phyloP scores from a whole-genome alignment of 305 asterid species.

The Fraxinus sp. region DNA sequence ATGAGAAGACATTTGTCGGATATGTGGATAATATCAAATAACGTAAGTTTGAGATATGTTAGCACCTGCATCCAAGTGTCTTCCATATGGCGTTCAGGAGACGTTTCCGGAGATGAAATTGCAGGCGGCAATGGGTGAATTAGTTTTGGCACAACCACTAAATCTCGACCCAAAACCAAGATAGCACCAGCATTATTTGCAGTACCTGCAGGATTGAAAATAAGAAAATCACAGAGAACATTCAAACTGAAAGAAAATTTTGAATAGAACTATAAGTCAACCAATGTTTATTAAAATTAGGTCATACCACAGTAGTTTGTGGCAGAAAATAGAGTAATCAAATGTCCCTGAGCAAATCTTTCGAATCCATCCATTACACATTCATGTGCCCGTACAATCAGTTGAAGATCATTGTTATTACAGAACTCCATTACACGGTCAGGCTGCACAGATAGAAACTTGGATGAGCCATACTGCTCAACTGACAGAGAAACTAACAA shows the following conservation, averaged over 20 bases:
- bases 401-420: conserved; percentile 91
- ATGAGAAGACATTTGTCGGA: background rate
- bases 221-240: background rate
- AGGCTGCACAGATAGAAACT: conserved; percentile 57
- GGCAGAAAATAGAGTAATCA: conserved; percentile 97
- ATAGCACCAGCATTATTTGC: conserved; percentile 99
- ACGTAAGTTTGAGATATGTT: conserved; percentile 9
- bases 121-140: conserved; percentile 98
- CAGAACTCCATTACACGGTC: conserved; percentile 99
- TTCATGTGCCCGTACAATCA: conserved; percentile 96
- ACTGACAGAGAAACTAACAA: background rate
- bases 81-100: conserved; percentile 84
- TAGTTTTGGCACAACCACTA: conserved; percentile 93
- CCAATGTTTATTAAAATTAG: background rate
- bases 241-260: conserved; percentile 4
- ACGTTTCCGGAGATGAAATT: conserved; percentile 82
- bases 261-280: conserved; percentile 5
- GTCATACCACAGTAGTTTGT: conserved; percentile 92
- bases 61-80: conserved; percentile 99
- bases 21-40: background rate
- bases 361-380: conserved; percentile 99
- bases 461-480: conserved; percentile 14
- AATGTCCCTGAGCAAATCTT: conserved; percentile 96
- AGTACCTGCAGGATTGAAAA: conserved; percentile 53
- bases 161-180: conserved; percentile 97